Conservation (phyloP, 805 yeast species). For the Hanseniaspora osmophila region DNA sequence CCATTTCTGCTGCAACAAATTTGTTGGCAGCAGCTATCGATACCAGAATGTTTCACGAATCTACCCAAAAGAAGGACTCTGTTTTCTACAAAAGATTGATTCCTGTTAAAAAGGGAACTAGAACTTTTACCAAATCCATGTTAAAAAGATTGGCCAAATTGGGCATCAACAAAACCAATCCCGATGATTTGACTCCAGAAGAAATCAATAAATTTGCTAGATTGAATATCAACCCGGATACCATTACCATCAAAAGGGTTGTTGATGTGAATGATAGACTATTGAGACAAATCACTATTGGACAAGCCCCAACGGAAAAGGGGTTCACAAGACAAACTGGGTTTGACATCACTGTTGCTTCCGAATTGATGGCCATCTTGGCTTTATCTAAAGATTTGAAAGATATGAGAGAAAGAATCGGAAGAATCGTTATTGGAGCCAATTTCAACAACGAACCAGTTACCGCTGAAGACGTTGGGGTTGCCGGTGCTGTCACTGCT, state of each 20-base stretch:
- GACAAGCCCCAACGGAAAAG: slow-evolving; percentile 87
- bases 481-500: slow-evolving; percentile 93
- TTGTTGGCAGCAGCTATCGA: slow-evolving; percentile 92
- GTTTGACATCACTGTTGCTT: slow-evolving; percentile 91
- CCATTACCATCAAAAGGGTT: slow-evolving; percentile 85
- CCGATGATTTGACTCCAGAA: slow-evolving; percentile 64
- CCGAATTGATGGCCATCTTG: slow-evolving; percentile 90
- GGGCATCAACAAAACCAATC: slow-evolving; percentile 71
- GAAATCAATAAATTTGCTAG: slow-evolving; percentile 66
- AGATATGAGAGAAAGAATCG: slow-evolving; percentile 80
- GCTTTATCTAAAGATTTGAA: slow-evolving; percentile 66
- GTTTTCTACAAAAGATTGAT: slow-evolving; percentile 77
- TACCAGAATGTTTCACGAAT: slow-evolving; percentile 92
- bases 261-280: slow-evolving; percentile 90
- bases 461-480: slow-evolving; percentile 88
- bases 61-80: slow-evolving; percentile 61
- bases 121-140: slow-evolving; percentile 72
- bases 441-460: slow-evolving; percentile 63
- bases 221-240: slow-evolving; percentile 76
- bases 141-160: slow-evolving; percentile 58
- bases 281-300: slow-evolving; percentile 77
- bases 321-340: slow-evolving; percentile 78
- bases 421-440: slow-evolving; percentile 80
- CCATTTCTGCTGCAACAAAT: slow-evolving; percentile 87
- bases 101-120: slow-evolving; percentile 68